Evolutionary conservation across 371 early-diverging fungal species (phyloP), one percentile per base, ranked within the genome.

Genomic region (Mortierella sp.): DNA sequence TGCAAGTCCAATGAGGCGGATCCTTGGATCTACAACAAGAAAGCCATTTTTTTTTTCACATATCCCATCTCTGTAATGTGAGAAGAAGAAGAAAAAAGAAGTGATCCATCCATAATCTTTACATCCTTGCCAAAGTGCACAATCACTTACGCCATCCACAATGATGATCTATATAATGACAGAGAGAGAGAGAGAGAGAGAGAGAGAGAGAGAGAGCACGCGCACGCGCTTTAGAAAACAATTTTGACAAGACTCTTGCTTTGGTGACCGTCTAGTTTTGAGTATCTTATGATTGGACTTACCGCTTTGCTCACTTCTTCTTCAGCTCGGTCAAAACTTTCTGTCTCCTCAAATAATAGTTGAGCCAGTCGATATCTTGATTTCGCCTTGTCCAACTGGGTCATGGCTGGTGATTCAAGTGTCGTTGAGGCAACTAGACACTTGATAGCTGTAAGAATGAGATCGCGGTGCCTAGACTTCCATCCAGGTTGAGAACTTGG

Each of bases 381-480:
- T 57, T 79, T 79, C n/a, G 74, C 80, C 55, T 62, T 69, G 57
- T 79, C 80, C 53, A 79, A 46, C 70, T 79, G 80, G 2, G 73
- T 79, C 70, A 79, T 72, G 4, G 70, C 48, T 2, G 59, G 80
- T 1, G 70, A 66, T 11, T 66, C 70, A 1, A 66, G n/a, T 2
- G 80, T 50, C 3, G 60, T 28, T 29, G 60, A 69, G 37, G 80
- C 80, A 4, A 70, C 67, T 21, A 79, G 57, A 30, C 74, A 70
- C 50, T 79, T 79, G 28, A 79, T 63, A 21, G 80, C 80, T 26
- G 52, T 60, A 25, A 66, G 52, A 7, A 79, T 47, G 7, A 79
- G 64, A 44, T 73, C 70, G 19, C 62, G 70, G 48, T 79, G 80
- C 1, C 62, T 69, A 26, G 62, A 44, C 16, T 64, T 57, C 80